Evolutionary conservation across 2,329 filamentous ascomycete species (phyloP), one percentile per base, ranked within the genome.

Genomic region (Pezicula radicicola): DNA sequence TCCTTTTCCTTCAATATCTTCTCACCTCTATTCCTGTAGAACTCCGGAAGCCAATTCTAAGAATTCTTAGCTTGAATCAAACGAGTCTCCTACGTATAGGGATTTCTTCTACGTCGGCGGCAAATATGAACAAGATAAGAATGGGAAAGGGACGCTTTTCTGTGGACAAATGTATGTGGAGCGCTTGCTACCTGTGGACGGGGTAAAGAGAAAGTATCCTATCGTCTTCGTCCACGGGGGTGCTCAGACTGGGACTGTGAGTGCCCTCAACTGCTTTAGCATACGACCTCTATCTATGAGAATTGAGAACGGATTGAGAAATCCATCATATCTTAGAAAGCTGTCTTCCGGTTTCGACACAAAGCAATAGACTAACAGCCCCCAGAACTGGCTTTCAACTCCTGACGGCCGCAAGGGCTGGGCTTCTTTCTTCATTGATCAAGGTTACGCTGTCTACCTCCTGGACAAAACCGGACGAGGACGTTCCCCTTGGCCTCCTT

Each of bases 391-490:
- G 64, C 61, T 72, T 18, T 74, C 74, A 54, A 77, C 71, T 35
- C 74, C 74, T 4, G 73, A 77, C 52, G 68, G 68, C 36, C 64
- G 70, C 12, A 56, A 64, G 52, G 74, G 74, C 44, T 76, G 72
- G 73, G 72, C 73, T 1, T 72, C 72, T 0, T 71, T 68, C 53
- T 75, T 74, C 52, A 60, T 76, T 13, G 60, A 65, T 9, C 59
- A 69, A 30, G 75, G 74, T 12, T 75, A 74, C 52, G 65, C 65
- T 33, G 64, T 73, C 45, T 77, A 75, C 57, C 60, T 76, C 9
- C 47, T 59, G n/a, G 59, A 60, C 15, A 49, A 53, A 16, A 52
- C 55, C 0, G 49, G 33, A 13, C 50, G 48, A 16, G 58, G 59
- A 3, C 54, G 59, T 15, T 48, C 46, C 18, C 46, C 46, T 6